Conservation (phyloP, 108 stramenopile species). For the Pseudonitzschia multiseries region DNA sequence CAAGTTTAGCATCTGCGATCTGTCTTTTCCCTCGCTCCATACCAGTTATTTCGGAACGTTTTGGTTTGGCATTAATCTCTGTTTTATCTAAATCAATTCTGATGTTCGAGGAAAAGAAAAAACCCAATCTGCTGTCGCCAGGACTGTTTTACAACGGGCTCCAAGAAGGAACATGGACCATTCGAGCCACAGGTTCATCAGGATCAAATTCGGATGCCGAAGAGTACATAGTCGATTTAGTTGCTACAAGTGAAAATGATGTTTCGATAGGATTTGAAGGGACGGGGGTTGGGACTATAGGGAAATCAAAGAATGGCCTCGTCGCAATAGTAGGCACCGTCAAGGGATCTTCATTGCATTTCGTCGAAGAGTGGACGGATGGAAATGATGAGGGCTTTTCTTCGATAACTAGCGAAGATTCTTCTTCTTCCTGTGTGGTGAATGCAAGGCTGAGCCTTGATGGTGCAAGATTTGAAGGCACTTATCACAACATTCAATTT, state of each 20-base stretch:
- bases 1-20: conserved; percentile 57
- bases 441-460: conserved; percentile 64
- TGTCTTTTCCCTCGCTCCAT: conserved; percentile 70
- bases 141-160: conserved; percentile 35
- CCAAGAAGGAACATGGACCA: conserved; percentile 64
- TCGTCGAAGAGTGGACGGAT: conserved; percentile 73
- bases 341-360: conserved; percentile 56
- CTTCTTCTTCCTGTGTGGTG: conserved; percentile 61
- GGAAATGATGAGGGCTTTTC: conserved; percentile 28
- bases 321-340: conserved; percentile 53
- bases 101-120: conserved; percentile 27
- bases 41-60: conserved; percentile 66
- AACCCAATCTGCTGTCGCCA: neutral
- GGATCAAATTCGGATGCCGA: conserved; percentile 42
- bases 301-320: conserved; percentile 60
- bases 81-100: conserved; percentile 51
- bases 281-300: conserved; percentile 53
- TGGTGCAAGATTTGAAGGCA: conserved; percentile 75
- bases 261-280: conserved; percentile 49
- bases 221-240: conserved; percentile 62
- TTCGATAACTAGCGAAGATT: conserved; percentile 29
- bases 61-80: conserved; percentile 60
- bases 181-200: conserved; percentile 54
- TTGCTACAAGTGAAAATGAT: conserved; percentile 15
- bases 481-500: conserved; percentile 59